Percentiles rank a stretch among this genome's conserved stretches.
Conservation (phyloP, 225 moss, liverwort and hornwort species). For the Sphagnum tenellum region DNA sequence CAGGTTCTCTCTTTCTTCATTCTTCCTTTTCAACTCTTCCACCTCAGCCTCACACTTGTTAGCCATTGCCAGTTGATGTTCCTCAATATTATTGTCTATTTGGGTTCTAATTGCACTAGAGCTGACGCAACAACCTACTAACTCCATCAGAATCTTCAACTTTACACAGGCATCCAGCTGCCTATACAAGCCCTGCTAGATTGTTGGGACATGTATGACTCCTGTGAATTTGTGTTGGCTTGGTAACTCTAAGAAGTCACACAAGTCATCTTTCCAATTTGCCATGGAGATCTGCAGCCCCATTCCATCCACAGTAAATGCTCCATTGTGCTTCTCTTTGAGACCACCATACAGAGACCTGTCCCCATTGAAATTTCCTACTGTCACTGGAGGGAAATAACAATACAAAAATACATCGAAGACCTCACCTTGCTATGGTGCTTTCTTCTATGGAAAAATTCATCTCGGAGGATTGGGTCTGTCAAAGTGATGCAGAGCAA, state of each 20-base stretch:
- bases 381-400: too few relatives aligned
- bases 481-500: constrained; percentile 74
- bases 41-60: constrained; percentile 76
- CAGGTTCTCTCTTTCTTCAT: constrained; percentile 46
- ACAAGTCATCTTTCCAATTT: constrained; percentile 87
- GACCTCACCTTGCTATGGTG: constrained; percentile 58
- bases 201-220: constrained; percentile 33
- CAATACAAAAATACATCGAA: neutral
- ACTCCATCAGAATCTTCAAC: constrained; percentile 70
- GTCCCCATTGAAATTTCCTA: too few relatives aligned
- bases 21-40: constrained; percentile 63
- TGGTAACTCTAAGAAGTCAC: constrained; percentile 80
- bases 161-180: constrained; percentile 56
- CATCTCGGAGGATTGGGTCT: constrained; percentile 70
- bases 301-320: too few relatives aligned
- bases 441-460: constrained; percentile 84
- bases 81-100: constrained; percentile 87
- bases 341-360: too few relatives aligned
- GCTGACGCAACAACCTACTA: constrained; percentile 64
- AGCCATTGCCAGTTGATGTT: constrained; percentile 59
- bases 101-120: constrained; percentile 67
- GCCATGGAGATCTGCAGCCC: constrained; percentile 17
- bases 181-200: constrained; percentile 74
- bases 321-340: too few relatives aligned
- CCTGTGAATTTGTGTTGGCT: constrained; percentile 48